Evolutionary conservation across 306 rosid species (phyloP).

Genomic region (Cicer bijugum): DNA sequence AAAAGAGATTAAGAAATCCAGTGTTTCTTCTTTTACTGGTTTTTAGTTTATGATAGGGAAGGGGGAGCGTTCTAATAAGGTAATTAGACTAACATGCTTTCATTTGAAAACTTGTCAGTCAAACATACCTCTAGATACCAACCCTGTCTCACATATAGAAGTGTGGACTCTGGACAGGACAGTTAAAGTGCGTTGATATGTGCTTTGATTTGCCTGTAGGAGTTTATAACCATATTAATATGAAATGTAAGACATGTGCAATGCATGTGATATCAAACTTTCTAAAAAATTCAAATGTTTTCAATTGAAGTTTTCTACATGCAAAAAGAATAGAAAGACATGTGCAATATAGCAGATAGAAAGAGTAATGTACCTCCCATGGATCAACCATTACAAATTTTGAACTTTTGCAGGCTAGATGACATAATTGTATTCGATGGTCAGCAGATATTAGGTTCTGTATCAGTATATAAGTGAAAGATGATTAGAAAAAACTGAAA

Average conservation of each 20-base stretch:
- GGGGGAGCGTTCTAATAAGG: background rate
- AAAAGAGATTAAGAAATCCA: conserved; percentile 19
- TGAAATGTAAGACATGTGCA: conserved; percentile 11
- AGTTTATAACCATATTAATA: conserved; percentile 36
- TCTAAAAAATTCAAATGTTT: conserved; percentile 13
- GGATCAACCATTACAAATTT: conserved; percentile 90
- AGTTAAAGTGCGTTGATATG: conserved; percentile 71
- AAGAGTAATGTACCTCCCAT: conserved; percentile 74
- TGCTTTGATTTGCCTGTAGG: conserved; percentile 73
- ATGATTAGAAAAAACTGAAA: conserved; percentile 32
- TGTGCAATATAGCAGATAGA: conserved; percentile 4
- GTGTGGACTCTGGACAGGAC: conserved; percentile 69
- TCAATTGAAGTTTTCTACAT: conserved; percentile 23
- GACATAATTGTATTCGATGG: conserved; percentile 69
- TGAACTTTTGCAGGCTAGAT: conserved; percentile 76
- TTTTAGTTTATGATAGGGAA: background rate
- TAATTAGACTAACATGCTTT: conserved; percentile 9
- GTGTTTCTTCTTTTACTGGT: conserved; percentile 12
- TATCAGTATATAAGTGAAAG: conserved; percentile 35
- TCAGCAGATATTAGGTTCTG: conserved; percentile 79
- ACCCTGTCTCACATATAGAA: conserved; percentile 55
- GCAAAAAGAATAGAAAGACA: background rate
- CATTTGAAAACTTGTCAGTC: conserved; percentile 9
- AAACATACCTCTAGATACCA: conserved; percentile 66
- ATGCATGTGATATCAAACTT: background rate